Conservation (phyloP, 176 grass and related monocot species). For the Zizania latifolia region DNA sequence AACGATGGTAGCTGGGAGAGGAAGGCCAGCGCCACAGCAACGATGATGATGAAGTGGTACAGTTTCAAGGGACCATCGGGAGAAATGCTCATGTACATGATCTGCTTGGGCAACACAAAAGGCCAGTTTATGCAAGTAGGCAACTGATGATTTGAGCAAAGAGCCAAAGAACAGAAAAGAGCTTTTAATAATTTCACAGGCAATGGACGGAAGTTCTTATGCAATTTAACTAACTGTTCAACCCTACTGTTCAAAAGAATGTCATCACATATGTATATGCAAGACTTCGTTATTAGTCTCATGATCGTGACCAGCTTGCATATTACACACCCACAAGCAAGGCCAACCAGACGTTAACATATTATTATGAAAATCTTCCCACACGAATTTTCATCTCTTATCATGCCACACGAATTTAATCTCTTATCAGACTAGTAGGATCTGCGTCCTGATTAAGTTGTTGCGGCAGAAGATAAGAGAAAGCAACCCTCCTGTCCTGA, state of each 20-base stretch:
- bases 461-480: not conserved
- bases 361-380: not conserved
- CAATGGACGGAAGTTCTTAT: not conserved
- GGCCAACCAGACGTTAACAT: not conserved
- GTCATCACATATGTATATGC: not conserved
- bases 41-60: slow-evolving; percentile 91
- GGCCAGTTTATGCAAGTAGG: slow-evolving; percentile 7
- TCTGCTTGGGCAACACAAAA: slow-evolving; percentile 41
- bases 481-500: not conserved
- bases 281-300: not conserved
- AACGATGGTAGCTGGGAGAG: slow-evolving; percentile 93
- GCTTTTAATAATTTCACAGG: not conserved
- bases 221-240: not conserved
- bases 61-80: slow-evolving; percentile 72
- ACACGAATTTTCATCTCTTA: not conserved
- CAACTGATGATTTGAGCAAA: slow-evolving; percentile 3
- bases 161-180: slow-evolving; percentile 14
- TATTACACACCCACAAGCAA: slow-evolving; percentile 21
- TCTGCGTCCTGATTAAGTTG: slow-evolving; percentile 1
- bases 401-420: not conserved
- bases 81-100: slow-evolving; percentile 75
- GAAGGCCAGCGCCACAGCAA: slow-evolving; percentile 62
- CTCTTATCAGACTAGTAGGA: not conserved
- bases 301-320: not conserved
- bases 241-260: not conserved